phyloP scores from a whole-genome alignment of 1,139 yeast species.

The Keqinozyma sinolaborantium region DNA sequence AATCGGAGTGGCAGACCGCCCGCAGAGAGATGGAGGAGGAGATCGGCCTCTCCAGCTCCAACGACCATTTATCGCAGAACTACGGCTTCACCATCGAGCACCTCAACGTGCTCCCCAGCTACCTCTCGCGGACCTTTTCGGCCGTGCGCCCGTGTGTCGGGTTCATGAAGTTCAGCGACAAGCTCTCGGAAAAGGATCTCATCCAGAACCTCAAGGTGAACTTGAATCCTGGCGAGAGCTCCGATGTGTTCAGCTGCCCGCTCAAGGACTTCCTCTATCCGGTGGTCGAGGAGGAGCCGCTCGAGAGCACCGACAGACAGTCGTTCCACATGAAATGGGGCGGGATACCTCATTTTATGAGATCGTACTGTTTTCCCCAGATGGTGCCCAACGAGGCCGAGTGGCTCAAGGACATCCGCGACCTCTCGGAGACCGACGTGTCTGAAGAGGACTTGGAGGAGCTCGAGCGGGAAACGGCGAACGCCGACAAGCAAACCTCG shows the following conservation, averaged over 20 bases:
- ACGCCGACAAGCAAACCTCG: slow-evolving; percentile 3
- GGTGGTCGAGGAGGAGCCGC: slow-evolving; percentile 20
- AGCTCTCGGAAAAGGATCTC: slow-evolving; percentile 16
- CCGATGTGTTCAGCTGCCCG: slow-evolving; percentile 68
- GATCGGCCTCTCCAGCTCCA: slow-evolving; percentile 63
- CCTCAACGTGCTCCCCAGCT: slow-evolving; percentile 64
- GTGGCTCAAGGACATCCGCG: slow-evolving; percentile 62
- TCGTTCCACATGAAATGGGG: slow-evolving; percentile 57
- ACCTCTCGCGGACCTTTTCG: slow-evolving; percentile 72
- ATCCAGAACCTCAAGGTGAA: slow-evolving; percentile 32
- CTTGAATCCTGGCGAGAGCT: slow-evolving; percentile 70
- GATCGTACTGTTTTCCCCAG: slow-evolving; percentile 61
- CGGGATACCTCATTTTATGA: slow-evolving; percentile 61
- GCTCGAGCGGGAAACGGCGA: slow-evolving; percentile 12
- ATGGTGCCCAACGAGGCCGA: slow-evolving; percentile 50
- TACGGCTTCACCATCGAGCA: slow-evolving; percentile 57
- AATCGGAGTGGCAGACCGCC: slow-evolving; percentile 68
- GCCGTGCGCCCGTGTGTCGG: slow-evolving; percentile 85
- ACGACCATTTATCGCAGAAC: slow-evolving; percentile 37
- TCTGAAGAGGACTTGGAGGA: slow-evolving; percentile 29
- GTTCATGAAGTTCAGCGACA: slow-evolving; percentile 35
- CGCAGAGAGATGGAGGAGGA: slow-evolving; percentile 85
- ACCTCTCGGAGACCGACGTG: slow-evolving; percentile 52
- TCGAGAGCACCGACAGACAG: slow-evolving; percentile 45
- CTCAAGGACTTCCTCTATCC: slow-evolving; percentile 57